Evolutionary conservation across 495 filamentous ascomycete genomes (phyloP), one percentile per base, ranked within the genome.

Genomic region (Neurospora pannonica): DNA sequence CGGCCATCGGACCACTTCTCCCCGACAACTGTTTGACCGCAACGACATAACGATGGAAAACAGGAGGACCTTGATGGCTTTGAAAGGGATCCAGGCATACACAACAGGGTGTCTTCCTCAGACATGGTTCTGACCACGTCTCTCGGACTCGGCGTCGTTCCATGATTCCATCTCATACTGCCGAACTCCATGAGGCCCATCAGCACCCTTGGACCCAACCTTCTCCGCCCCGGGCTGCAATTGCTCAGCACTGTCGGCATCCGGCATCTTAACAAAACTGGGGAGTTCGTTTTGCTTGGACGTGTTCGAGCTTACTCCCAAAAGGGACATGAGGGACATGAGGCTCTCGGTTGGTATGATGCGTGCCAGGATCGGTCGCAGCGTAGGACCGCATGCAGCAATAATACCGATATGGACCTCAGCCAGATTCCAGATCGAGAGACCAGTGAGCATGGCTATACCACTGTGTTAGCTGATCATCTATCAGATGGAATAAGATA

Each of bases 321-420:
- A 24, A 1, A 39, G 40, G 8, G 72, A 76, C 72, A 76, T 28
- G 60, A 76, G 73, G n/a, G 73, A 72, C 38, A 39, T 71, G 60
- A 74, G 13, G 8, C 67, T 67, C 28, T 73, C 71, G 39, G 62
- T 72, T 10, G 75, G 74, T 21, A 75, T 11, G 39, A 73, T 37
- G 13, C 39, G 74, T 31, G 70, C 38, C 31, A 77, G 71, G 13
- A 77, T 73, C 1, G 40, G 31, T 11, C 75, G 75, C 9, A 75
- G 74, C 1, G 69, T 74, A 11, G 76, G 76, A 0, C 76, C 76
- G 21, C 71, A 78, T 38, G 74, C 74, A 31, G 78, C 78, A 9
- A 78, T 38, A 31, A 79, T 79, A 39, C 78, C 76, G 5, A 79
- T 60, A 54, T 79, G 69, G 31, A 75, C 74, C 54, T 79, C 76